A percentile compares a stretch with the other conserved stretches of the same genome.
Conservation (phyloP, 2,329 filamentous ascomycete species). For the Dactylonectria macrodidyma region DNA sequence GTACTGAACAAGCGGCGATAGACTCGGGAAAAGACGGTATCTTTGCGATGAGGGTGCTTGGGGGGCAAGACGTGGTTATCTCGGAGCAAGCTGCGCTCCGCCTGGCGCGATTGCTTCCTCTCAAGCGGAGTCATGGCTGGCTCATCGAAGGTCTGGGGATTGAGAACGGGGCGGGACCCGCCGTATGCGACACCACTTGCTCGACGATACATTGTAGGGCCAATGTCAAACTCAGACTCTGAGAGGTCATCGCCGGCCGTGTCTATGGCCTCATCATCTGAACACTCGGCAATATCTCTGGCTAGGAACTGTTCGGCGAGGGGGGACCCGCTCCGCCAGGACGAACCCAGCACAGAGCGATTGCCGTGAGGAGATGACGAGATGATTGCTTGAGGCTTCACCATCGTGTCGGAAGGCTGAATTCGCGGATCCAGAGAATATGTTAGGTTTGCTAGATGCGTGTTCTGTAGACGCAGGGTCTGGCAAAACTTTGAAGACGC, state of each 20-base stretch:
- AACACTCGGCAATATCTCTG: conserved; percentile 76
- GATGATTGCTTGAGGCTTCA: conserved; percentile 19
- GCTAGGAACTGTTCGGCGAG: conserved; percentile 77
- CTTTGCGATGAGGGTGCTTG: conserved; percentile 62
- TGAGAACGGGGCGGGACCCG: conserved; percentile 78
- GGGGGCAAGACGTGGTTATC: conserved; percentile 78
- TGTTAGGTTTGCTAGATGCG: conserved; percentile 21
- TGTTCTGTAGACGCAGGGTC: conserved; percentile 21
- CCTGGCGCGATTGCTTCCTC: conserved; percentile 68
- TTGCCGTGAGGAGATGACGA: conserved; percentile 42
- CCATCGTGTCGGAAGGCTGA: conserved; percentile 23
- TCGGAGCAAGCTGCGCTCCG: conserved; percentile 72
- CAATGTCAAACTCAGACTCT: conserved; percentile 56
- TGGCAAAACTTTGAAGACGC: neutral
- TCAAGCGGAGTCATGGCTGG: conserved; percentile 68
- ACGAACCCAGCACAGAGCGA: conserved; percentile 54
- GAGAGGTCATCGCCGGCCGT: conserved; percentile 49
- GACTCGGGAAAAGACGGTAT: conserved; percentile 56
- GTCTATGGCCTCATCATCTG: conserved; percentile 66
- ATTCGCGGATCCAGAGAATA: conserved; percentile 13
- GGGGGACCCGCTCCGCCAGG: conserved; percentile 73
- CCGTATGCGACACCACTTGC: conserved; percentile 84
- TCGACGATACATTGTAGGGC: conserved; percentile 77
- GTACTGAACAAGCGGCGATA: conserved; percentile 71
- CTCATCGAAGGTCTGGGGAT: conserved; percentile 66